phyloP scores from a whole-genome alignment of 306 rosid genomes.

The Vigna trinervia region DNA sequence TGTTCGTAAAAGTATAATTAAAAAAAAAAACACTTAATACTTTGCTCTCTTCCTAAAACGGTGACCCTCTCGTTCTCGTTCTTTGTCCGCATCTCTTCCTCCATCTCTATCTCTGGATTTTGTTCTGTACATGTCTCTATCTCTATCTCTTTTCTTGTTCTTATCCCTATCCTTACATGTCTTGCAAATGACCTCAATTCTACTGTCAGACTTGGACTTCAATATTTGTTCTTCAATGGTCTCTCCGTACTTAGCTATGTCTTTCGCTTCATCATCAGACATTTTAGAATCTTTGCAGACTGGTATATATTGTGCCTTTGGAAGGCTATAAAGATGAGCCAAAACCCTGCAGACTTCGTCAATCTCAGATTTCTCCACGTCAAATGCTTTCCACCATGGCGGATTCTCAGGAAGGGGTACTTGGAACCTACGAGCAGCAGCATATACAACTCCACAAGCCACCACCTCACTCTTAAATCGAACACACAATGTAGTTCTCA shows the following conservation, averaged over 20 bases:
- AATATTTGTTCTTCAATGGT: conserved; percentile 58
- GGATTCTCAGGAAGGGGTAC: conserved; percentile 98
- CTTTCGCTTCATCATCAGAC: conserved; percentile 74
- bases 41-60: conserved; percentile 83
- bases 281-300: conserved; percentile 74
- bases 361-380: conserved; percentile 89
- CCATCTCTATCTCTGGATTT: conserved; percentile 80
- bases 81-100: conserved; percentile 87
- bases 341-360: conserved; percentile 90
- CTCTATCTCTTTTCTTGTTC: conserved; percentile 63
- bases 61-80: conserved; percentile 58
- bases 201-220: conserved; percentile 71
- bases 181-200: conserved; percentile 60
- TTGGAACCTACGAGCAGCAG: conserved; percentile 90
- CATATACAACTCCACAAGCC: conserved; percentile 97
- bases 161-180: conserved; percentile 57
- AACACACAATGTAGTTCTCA: conserved; percentile 91
- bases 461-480: conserved; percentile 97
- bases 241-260: conserved; percentile 57
- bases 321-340: conserved; percentile 91
- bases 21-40: conserved; percentile 58
- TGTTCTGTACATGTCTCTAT: conserved; percentile 63
- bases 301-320: conserved; percentile 78
- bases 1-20: no score
- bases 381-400: conserved; percentile 99